A percentile compares a stretch with the other conserved stretches of the same genome.
These are phyloP conservation scores for Cucurbita argyrosperma DNA, from an alignment of 306 rosid genomes.

Conservation along the genomic window DNA sequence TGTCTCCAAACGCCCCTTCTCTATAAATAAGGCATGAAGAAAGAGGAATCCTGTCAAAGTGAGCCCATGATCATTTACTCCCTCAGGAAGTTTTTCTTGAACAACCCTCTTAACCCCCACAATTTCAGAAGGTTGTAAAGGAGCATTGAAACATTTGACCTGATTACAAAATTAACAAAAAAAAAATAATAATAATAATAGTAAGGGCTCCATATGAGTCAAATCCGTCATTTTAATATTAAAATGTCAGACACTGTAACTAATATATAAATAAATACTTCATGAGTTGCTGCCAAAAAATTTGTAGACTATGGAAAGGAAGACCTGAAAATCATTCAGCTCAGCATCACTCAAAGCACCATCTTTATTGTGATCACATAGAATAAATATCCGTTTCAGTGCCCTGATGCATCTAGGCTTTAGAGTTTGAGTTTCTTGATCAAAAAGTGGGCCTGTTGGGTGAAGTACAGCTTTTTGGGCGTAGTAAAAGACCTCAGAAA, in stretches of 20 bases:
- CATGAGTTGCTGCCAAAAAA: not conserved
- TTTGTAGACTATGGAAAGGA: not conserved
- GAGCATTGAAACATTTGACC: constrained; percentile 98
- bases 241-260: not conserved
- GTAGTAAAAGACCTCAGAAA: constrained; percentile 93
- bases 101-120: constrained; percentile 84
- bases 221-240: not conserved
- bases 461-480: constrained; percentile 99
- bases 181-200: not conserved
- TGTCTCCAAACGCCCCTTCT: constrained; percentile 93
- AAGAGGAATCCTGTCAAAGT: constrained; percentile 94
- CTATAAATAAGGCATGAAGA: constrained; percentile 93
- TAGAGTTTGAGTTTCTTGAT: constrained; percentile 88
- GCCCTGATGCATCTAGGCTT: constrained; percentile 93
- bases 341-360: constrained; percentile 67
- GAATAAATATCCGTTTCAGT: constrained; percentile 85
- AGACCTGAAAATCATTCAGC: constrained; percentile 49
- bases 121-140: constrained; percentile 89
- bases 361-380: constrained; percentile 85
- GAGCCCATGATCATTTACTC: constrained; percentile 93
- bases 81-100: constrained; percentile 82
- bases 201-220: not conserved
- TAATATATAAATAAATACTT: not conserved
- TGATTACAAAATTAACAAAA: constrained; percentile 16
- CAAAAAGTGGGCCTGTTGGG: constrained; percentile 91